Percentiles rank a stretch among this genome's conserved stretches.
phyloP scores from a whole-genome alignment of 768 basidiomycete species.

The Termitomyces sp. region DNA sequence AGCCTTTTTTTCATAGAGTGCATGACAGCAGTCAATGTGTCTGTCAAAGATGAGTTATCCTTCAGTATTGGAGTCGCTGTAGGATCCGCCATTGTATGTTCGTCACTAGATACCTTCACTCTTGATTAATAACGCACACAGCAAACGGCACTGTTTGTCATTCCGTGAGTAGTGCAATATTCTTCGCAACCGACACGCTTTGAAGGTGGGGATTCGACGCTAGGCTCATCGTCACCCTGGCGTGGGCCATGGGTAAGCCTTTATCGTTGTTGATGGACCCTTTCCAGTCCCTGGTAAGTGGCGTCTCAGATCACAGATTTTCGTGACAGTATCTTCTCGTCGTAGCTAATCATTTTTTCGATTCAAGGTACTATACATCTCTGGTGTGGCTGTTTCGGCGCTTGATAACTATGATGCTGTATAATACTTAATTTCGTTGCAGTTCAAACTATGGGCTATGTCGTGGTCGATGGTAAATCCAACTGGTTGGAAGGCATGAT shows the following conservation, averaged over 20 bases:
- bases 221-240: slow-evolving; percentile 69
- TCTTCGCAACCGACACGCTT: neutral
- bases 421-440: neutral
- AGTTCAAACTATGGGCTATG: slow-evolving; percentile 84
- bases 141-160: slow-evolving; percentile 83
- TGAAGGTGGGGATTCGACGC: neutral
- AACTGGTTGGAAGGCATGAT: slow-evolving; percentile 75
- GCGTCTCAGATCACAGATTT: slow-evolving; percentile 13
- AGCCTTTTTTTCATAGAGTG: slow-evolving; percentile 48
- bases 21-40: slow-evolving; percentile 86
- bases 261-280: slow-evolving; percentile 83
- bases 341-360: slow-evolving; percentile 20
- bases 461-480: slow-evolving; percentile 74
- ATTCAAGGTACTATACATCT: slow-evolving; percentile 31
- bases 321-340: neutral
- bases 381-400: neutral
- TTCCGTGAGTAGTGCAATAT: slow-evolving; percentile 49
- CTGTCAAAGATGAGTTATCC: slow-evolving; percentile 84
- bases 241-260: slow-evolving; percentile 79
- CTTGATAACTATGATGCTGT: neutral
- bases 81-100: slow-evolving; percentile 71
- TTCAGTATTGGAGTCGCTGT: slow-evolving; percentile 88
- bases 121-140: slow-evolving; percentile 19
- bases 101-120: neutral
- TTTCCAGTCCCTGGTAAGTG: slow-evolving; percentile 68